A percentile compares a stretch with the other conserved stretches of the same genome.
These are phyloP conservation scores for Dothistroma pini DNA, from an alignment of 2,329 filamentous ascomycete genomes.

Conservation along the genomic window DNA sequence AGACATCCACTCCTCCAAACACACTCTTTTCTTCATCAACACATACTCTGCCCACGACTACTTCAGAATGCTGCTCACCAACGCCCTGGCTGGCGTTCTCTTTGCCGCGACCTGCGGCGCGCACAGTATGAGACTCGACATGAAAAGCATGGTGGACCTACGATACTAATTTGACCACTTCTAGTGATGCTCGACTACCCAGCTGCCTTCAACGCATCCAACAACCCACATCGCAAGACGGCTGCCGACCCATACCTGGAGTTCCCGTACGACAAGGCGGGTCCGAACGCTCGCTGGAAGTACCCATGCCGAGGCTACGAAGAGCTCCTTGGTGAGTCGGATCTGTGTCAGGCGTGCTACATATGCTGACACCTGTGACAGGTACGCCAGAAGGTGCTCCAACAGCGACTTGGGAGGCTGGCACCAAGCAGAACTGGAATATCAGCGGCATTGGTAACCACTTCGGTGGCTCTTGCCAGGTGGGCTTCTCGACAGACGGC, in stretches of 20 bases:
- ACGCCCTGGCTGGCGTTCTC: constrained; percentile 11
- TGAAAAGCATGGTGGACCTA: neutral
- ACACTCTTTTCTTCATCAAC: neutral
- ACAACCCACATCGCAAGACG: constrained; percentile 43
- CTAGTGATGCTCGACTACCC: constrained; percentile 40
- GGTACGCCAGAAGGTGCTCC: constrained; percentile 41
- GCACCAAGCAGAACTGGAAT: constrained; percentile 42
- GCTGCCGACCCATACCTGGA: constrained; percentile 38
- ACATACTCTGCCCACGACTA: neutral
- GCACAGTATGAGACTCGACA: neutral
- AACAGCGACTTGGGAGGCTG: constrained; percentile 43
- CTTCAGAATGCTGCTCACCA: constrained; percentile 13
- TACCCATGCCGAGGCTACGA: constrained; percentile 45
- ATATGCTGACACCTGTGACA: neutral
- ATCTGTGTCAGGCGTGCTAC: neutral
- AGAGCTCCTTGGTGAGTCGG: constrained; percentile 35
- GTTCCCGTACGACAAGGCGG: constrained; percentile 48
- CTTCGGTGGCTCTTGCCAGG: constrained; percentile 47
- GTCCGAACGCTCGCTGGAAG: constrained; percentile 31
- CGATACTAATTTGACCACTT: constrained; percentile 1
- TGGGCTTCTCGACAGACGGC: constrained; percentile 42
- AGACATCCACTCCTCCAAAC: neutral
- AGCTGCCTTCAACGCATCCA: constrained; percentile 42
- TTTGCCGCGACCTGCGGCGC: neutral
- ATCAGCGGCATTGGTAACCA: constrained; percentile 41